Evolutionary conservation across 352 stramenopile genomes (phyloP).

Genomic region (Pythium folliculosum): DNA sequence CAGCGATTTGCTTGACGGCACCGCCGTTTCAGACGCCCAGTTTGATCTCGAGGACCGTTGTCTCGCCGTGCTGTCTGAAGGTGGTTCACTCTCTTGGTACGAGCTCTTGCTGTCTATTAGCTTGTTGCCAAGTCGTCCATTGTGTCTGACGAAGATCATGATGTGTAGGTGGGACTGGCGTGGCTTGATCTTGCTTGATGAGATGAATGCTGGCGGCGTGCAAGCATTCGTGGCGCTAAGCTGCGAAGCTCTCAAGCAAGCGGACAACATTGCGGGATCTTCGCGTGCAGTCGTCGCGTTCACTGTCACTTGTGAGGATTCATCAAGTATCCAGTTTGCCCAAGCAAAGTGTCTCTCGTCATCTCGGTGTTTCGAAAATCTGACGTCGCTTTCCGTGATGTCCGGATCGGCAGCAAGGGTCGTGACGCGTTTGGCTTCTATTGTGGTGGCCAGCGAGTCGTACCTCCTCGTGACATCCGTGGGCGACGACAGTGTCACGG

Average conservation of each 20-base stretch:
- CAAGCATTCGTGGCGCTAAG: constrained; percentile 2
- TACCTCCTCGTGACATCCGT: constrained; percentile 1
- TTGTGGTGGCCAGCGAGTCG: not conserved
- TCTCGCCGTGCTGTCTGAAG: constrained; percentile 22
- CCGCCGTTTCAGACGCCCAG: constrained; percentile 11
- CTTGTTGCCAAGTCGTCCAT: not conserved
- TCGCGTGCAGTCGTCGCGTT: constrained; percentile 8
- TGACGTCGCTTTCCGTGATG: not conserved
- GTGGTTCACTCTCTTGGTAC: constrained; percentile 21
- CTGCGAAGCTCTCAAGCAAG: not conserved
- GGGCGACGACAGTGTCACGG: not conserved
- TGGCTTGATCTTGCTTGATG: constrained; percentile 15
- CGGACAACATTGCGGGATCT: not conserved
- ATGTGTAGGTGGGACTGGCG: constrained; percentile 32
- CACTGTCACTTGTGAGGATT: no score
- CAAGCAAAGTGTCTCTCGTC: not conserved
- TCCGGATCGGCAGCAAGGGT: not conserved
- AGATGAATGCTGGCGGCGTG: not conserved
- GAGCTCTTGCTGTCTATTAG: not conserved
- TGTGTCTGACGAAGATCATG: not conserved
- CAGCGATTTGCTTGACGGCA: constrained; percentile 10
- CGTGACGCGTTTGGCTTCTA: not conserved
- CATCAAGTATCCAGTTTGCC: constrained; percentile 1
- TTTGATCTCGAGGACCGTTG: constrained; percentile 15
- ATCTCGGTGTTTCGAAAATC: not conserved